phyloP scores from a whole-genome alignment of 768 basidiomycete genomes.

The Favolaschia claudopus region DNA sequence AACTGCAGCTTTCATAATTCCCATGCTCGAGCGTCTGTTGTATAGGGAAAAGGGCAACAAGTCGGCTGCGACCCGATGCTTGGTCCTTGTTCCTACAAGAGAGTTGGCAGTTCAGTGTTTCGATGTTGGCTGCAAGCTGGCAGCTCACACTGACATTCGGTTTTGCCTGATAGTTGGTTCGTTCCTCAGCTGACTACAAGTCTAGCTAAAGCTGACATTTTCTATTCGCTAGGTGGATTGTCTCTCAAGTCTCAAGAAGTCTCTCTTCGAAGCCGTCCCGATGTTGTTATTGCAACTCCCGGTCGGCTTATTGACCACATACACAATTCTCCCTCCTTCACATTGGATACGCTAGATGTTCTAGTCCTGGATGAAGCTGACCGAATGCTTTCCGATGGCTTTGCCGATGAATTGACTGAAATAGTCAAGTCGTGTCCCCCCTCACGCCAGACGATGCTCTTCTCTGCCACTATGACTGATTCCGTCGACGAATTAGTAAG shows the following conservation, averaged over 20 bases:
- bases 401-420: conserved; percentile 92
- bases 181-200: conserved; percentile 30
- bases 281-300: conserved; percentile 95
- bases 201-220: conserved; percentile 13
- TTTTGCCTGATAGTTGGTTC: conserved; percentile 93
- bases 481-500: conserved; percentile 92
- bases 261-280: conserved; percentile 85
- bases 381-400: conserved; percentile 95
- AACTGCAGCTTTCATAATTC: conserved; percentile 96
- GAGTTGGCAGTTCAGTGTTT: conserved; percentile 97
- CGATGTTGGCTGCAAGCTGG: conserved; percentile 87
- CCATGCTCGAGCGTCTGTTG: conserved; percentile 89
- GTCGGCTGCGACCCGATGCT: conserved; percentile 86
- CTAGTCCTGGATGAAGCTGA: conserved; percentile 98
- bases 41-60: conserved; percentile 92
- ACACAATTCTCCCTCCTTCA: conserved; percentile 93
- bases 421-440: conserved; percentile 90
- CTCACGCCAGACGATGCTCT: conserved; percentile 96
- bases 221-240: conserved; percentile 72
- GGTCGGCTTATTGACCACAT: conserved; percentile 98
- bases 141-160: conserved; percentile 86
- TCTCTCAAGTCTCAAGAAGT: conserved; percentile 93
- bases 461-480: conserved; percentile 99
- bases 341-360: conserved; percentile 90
- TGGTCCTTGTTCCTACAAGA: conserved; percentile 92